phyloP scores from a whole-genome alignment of 1,284 basidiomycete species.

The Cutaneotrichosporon daszewskae region DNA sequence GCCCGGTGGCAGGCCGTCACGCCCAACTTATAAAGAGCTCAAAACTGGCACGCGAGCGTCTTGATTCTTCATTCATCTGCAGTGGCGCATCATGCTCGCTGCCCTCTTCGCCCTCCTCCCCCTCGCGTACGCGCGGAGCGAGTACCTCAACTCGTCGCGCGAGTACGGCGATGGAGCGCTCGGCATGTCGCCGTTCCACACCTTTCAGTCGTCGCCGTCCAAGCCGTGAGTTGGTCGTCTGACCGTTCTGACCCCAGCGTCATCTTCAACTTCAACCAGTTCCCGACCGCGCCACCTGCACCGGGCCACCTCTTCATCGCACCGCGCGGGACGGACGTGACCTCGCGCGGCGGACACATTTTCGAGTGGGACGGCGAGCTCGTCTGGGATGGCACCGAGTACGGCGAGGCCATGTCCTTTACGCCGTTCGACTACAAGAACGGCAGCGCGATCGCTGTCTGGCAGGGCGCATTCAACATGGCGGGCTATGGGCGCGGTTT shows the following conservation, averaged over 20 bases:
- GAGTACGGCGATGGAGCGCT: slow-evolving; percentile 20
- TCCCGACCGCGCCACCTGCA: slow-evolving; percentile 7
- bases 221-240: slow-evolving; percentile 18
- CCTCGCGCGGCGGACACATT: slow-evolving; percentile 19
- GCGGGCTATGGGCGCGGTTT: slow-evolving; percentile 26
- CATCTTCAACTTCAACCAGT: slow-evolving; percentile 21
- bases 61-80: too few relatives aligned
- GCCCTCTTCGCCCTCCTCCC: not conserved
- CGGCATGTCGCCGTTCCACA: slow-evolving; percentile 21
- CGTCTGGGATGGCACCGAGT: slow-evolving; percentile 27
- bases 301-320: slow-evolving; percentile 26
- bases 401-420: slow-evolving; percentile 30
- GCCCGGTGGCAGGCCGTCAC: too few relatives aligned
- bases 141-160: slow-evolving; percentile 1
- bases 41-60: too few relatives aligned
- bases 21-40: too few relatives aligned
- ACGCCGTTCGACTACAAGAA: slow-evolving; percentile 19
- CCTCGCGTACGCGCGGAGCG: not conserved
- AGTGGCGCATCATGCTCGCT: not conserved
- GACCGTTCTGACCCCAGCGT: slow-evolving; percentile 9
- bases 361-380: slow-evolving; percentile 28
- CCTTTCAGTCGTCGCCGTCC: slow-evolving; percentile 17
- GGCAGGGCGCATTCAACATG: slow-evolving; percentile 26
- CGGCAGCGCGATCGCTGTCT: slow-evolving; percentile 25
- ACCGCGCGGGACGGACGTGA: slow-evolving; percentile 24